Evolutionary conservation across 73 alveolate genomes (phyloP).

Genomic region (Paramecium pentaurelia): DNA sequence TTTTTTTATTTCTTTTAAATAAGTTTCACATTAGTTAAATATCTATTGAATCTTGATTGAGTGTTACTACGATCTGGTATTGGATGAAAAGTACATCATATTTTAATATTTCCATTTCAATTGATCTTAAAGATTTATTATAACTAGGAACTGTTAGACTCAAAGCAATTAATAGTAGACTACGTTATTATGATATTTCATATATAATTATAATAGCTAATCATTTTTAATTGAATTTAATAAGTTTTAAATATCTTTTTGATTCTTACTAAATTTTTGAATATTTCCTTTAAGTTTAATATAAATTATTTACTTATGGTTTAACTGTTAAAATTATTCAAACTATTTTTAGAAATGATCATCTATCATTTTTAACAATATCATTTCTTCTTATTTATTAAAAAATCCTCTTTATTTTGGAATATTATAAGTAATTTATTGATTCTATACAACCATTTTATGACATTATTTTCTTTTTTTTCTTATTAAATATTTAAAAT

Average conservation of each 20-base stretch:
- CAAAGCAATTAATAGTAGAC: not conserved
- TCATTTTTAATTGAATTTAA: not conserved
- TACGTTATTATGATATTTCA: not conserved
- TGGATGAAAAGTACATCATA: not conserved
- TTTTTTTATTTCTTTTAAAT: not conserved
- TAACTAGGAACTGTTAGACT: not conserved
- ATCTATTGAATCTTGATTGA: not conserved
- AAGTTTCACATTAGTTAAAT: not conserved
- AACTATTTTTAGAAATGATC: constrained; percentile 18
- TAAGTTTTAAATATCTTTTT: not conserved
- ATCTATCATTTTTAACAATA: not conserved
- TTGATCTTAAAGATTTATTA: not conserved
- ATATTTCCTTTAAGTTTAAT: not conserved
- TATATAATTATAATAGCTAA: not conserved
- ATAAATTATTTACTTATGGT: not conserved
- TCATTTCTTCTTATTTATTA: not conserved
- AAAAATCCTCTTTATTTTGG: not conserved
- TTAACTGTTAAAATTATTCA: not conserved
- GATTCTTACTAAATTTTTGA: not conserved
- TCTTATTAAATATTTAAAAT: not conserved
- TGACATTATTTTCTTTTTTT: not conserved
- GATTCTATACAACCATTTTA: constrained; percentile 2
- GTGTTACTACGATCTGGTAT: not conserved
- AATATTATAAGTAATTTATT: not conserved
- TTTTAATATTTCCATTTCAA: not conserved